These are phyloP conservation scores for Syzygium malaccense DNA, from an alignment of 441 rosid species.

Conservation along the genomic window DNA sequence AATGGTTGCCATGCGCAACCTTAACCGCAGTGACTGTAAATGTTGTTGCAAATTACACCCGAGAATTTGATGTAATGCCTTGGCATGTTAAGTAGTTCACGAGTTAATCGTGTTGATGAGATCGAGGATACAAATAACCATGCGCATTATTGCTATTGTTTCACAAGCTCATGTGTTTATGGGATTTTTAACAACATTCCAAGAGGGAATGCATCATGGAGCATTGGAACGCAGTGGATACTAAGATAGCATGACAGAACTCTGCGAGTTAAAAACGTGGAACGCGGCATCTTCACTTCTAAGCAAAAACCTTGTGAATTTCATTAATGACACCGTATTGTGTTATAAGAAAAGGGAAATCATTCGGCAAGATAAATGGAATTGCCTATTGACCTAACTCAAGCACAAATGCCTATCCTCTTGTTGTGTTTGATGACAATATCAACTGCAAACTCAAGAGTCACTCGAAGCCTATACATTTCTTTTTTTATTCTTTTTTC, in stretches of 20 bases:
- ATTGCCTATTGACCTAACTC: neutral
- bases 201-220: neutral
- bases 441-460: neutral
- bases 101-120: neutral
- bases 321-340: neutral
- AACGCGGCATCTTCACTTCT: neutral
- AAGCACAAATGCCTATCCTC: neutral
- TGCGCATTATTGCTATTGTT: neutral
- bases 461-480: neutral
- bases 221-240: neutral
- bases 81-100: neutral
- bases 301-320: neutral
- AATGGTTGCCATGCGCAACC: no score
- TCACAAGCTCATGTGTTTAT: neutral
- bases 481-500: no score
- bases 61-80: neutral
- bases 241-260: neutral
- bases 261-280: neutral
- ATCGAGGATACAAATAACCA: neutral
- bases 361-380: neutral
- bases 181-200: neutral
- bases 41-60: neutral
- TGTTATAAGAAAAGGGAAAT: neutral
- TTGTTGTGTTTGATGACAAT: neutral
- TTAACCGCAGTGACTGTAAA: rapidly evolving